These are phyloP conservation scores for Apophysomyces sp. DNA, from an alignment of 371 early-diverging fungal species.

Conservation along the genomic window DNA sequence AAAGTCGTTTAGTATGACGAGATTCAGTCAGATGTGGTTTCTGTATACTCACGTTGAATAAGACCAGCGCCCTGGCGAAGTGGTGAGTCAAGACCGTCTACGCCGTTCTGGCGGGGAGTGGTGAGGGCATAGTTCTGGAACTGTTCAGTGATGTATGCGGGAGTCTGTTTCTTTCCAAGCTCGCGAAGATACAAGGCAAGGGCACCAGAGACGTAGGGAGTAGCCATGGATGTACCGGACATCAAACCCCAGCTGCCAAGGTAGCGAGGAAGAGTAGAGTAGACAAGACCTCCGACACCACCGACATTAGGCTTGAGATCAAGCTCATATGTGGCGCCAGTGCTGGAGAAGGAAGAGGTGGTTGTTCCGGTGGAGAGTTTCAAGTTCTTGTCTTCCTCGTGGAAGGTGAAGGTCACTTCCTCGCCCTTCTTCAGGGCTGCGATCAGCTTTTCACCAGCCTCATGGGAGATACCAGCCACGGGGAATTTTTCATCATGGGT, in stretches of 20 bases:
- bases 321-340: constrained; percentile 36
- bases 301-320: constrained; percentile 53
- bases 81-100: constrained; percentile 21
- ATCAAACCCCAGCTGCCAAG: constrained; percentile 51
- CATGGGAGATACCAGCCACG: constrained; percentile 27
- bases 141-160: constrained; percentile 22
- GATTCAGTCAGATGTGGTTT: neutral
- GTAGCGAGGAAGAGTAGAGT: constrained; percentile 56
- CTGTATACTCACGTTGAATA: constrained; percentile 39
- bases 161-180: constrained; percentile 14
- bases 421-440: constrained; percentile 9
- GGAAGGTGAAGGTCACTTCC: constrained; percentile 3
- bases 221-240: constrained; percentile 70
- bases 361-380: constrained; percentile 31
- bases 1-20: neutral
- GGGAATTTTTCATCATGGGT: constrained; percentile 22
- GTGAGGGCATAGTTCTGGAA: constrained; percentile 49
- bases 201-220: constrained; percentile 70
- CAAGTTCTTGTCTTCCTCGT: neutral
- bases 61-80: constrained; percentile 71
- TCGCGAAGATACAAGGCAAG: constrained; percentile 56
- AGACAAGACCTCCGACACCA: constrained; percentile 67
- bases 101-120: constrained; percentile 25
- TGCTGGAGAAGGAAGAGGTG: constrained; percentile 47
- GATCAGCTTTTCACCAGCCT: constrained; percentile 19